These are phyloP conservation scores for Naganishia liquefaciens DNA, from an alignment of 1,284 basidiomycete species.

Conservation along the genomic window DNA sequence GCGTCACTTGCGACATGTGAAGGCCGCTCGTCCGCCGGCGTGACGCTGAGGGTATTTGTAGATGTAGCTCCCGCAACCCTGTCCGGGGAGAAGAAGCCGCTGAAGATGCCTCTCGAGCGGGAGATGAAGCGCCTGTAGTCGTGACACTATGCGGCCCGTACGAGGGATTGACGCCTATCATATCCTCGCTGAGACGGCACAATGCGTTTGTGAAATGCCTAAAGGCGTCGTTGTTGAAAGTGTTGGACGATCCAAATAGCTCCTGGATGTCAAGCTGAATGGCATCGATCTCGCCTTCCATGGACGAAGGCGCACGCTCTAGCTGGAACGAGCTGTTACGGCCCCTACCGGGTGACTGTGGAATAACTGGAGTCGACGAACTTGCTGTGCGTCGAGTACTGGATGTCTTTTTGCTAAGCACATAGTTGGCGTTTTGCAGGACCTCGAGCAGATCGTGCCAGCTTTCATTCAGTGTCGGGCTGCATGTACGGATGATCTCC, in stretches of 20 bases:
- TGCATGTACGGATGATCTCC: slow-evolving; percentile 75
- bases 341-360: slow-evolving; percentile 13
- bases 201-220: slow-evolving; percentile 76
- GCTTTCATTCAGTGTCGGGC: slow-evolving; percentile 76
- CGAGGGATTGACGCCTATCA: slow-evolving; percentile 73
- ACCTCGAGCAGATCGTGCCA: slow-evolving; percentile 91
- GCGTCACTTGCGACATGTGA: slow-evolving; percentile 71
- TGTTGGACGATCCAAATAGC: slow-evolving; percentile 78
- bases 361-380: slow-evolving; percentile 20
- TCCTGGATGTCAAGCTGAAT: slow-evolving; percentile 71
- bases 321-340: slow-evolving; percentile 30
- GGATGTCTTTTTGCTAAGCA: slow-evolving; percentile 56
- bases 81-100: slow-evolving; percentile 4
- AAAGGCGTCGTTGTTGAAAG: slow-evolving; percentile 80
- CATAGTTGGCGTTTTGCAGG: slow-evolving; percentile 88
- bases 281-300: slow-evolving; percentile 64
- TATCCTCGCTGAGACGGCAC: slow-evolving; percentile 80
- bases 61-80: not conserved
- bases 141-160: slow-evolving; percentile 8
- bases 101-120: slow-evolving; percentile 7
- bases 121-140: slow-evolving; percentile 34
- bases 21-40: slow-evolving; percentile 80
- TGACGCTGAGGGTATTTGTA: slow-evolving; percentile 41
- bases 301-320: slow-evolving; percentile 56
- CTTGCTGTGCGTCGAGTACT: slow-evolving; percentile 31